Evolutionary conservation across 129 eudicot genomes (phyloP).

Genomic region (Ambrosia trifida): DNA sequence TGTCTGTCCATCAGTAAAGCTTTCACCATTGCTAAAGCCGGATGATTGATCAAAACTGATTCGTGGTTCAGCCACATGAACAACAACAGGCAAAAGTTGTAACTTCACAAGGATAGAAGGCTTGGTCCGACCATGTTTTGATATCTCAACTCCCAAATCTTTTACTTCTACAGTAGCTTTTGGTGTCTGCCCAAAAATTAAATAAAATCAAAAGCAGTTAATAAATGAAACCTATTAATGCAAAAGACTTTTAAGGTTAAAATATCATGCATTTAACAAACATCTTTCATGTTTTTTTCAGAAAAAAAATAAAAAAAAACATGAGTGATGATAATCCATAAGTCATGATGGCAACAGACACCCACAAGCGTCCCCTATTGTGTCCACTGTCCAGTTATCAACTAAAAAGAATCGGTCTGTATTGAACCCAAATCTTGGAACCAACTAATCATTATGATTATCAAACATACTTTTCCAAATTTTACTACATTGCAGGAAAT

Average conservation of each 20-base stretch:
- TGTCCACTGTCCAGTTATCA: slow-evolving; percentile 2
- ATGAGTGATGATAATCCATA: background rate
- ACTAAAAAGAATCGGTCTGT: slow-evolving; percentile 18
- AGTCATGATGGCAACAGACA: slow-evolving; percentile 6
- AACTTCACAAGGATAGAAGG: slow-evolving; percentile 69
- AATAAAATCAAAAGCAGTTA: slow-evolving; percentile 26
- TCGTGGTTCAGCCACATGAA: slow-evolving; percentile 62
- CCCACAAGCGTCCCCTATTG: background rate
- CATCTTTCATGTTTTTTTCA: slow-evolving; percentile 1
- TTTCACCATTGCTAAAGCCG: slow-evolving; percentile 43
- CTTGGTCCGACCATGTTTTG: slow-evolving; percentile 78
- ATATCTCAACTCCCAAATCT: slow-evolving; percentile 82
- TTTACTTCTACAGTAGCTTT: slow-evolving; percentile 79
- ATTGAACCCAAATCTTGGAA: slow-evolving; percentile 17
- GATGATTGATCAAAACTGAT: slow-evolving; percentile 55
- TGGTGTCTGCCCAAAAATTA: slow-evolving; percentile 63
- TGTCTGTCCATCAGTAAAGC: slow-evolving; percentile 47
- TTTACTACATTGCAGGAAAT: slow-evolving; percentile 17
- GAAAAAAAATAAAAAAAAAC: background rate
- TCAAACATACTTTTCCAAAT: slow-evolving; percentile 9
- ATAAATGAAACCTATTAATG: slow-evolving; percentile 11
- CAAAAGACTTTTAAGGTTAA: slow-evolving; percentile 14
- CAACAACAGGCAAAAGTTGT: slow-evolving; percentile 69
- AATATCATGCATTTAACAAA: slow-evolving; percentile 1
- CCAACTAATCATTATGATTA: slow-evolving; percentile 15